phyloP scores from a whole-genome alignment of 345 rosid species.

The Sapria himalayana region DNA sequence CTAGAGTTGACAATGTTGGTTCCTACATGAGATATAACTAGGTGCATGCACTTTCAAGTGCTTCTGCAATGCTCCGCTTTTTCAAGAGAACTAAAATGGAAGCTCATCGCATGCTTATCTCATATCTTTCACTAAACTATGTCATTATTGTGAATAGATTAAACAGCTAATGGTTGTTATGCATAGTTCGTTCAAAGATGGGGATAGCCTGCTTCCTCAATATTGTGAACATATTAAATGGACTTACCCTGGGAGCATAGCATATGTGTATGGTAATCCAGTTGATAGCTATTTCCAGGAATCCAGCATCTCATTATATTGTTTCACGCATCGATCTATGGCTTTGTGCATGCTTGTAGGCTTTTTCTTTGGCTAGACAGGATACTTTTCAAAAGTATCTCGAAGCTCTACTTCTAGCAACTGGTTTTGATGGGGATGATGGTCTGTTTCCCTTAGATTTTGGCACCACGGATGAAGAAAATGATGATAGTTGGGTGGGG shows the following conservation, averaged over 20 bases:
- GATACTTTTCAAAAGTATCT: slow-evolving; percentile 7
- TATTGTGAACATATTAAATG: slow-evolving; percentile 10
- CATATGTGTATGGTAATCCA: slow-evolving; percentile 8
- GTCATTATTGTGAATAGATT: too few species aligned
- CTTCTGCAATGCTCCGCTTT: too few species aligned
- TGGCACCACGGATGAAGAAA: slow-evolving; percentile 10
- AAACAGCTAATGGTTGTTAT: slow-evolving; percentile 9
- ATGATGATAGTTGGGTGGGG: slow-evolving; percentile 10
- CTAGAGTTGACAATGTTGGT: too few species aligned
- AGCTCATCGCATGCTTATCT: too few species aligned
- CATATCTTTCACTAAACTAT: too few species aligned
- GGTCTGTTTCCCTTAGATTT: slow-evolving; percentile 11
- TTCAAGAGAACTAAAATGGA: too few species aligned
- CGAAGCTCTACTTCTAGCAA: slow-evolving; percentile 10
- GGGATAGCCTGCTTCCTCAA: slow-evolving; percentile 7
- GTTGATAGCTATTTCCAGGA: slow-evolving; percentile 6
- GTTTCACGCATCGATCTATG: slow-evolving; percentile 12
- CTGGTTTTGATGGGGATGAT: slow-evolving; percentile 14
- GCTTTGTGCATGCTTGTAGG: slow-evolving; percentile 11
- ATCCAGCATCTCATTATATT: slow-evolving; percentile 11
- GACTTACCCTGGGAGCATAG: slow-evolving; percentile 13
- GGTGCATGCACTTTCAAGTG: too few species aligned
- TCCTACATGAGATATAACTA: too few species aligned
- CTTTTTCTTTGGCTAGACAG: slow-evolving; percentile 8
- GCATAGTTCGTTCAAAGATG: slow-evolving; percentile 10